Base-by-base conservation (phyloP, 2,329 filamentous ascomycete species). In the Beauveria bassiana region DNA sequence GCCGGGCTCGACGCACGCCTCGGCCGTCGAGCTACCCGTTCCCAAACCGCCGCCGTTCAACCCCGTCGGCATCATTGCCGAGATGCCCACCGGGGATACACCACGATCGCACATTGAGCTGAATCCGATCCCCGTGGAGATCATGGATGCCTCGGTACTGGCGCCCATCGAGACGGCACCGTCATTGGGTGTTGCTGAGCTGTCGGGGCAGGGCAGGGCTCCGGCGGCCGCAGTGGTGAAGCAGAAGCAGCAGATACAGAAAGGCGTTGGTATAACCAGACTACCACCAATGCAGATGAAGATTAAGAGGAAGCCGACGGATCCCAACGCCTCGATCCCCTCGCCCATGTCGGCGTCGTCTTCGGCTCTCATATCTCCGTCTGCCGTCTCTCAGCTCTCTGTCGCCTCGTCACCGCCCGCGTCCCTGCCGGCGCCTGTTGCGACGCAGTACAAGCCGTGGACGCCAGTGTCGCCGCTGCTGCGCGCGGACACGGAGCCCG, bases 51-150 rank as follows among this genome's bases (percentile, higher is more conserved):
- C 45, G 2, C 59, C 59, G 5, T 74, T 70, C 16, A 70, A 78
- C 42, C 78, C 79, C 0, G 72, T 81, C 1, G 79, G 79, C 1
- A 46, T 75, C 18, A 69, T 82, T 24, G 75, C 79, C 3, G 80
- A 82, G 68, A 77, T 83, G 71, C 68, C 77, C 5, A 80, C 77
- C 10, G 74, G 77, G 20, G 67, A 73, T 24, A 80, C 79, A 0
- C 73, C 71, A 0, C 65, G 64, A 8, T 76, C 79, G 7, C 68
- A 68, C 1, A 72, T 77, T 6, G 79, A 82, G 64, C 70, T 68
- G 14, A 70, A 80, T 46, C 79, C 79, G 0, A 69, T 75, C 0
- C 76, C 78, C 0, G 72, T 80, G 3, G 79, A 82, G 66, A 74
- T 82, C 64, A 74, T 71, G 1, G 76, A 75, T 52, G 72, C 72